These are phyloP conservation scores for Cladophialophora psammophila DNA, from an alignment of 2,329 filamentous ascomycete species.

Conservation along the genomic window DNA sequence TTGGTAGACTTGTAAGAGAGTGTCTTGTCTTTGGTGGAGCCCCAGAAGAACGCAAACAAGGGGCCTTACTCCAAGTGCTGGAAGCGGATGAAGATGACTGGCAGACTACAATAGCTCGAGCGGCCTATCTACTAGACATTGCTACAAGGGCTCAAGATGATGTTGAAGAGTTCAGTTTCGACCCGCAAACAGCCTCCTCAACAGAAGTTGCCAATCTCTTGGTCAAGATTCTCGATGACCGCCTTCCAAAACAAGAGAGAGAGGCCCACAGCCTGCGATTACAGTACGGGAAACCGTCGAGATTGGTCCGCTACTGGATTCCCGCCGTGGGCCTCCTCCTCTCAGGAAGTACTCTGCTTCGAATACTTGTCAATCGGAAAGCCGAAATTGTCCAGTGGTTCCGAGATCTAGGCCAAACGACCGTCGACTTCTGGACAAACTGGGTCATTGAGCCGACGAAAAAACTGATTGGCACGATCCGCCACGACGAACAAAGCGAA, in stretches of 20 bases:
- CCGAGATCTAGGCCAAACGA: slow-evolving; percentile 76
- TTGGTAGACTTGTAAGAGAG: slow-evolving; percentile 88
- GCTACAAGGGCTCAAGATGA: slow-evolving; percentile 25
- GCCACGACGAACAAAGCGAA: slow-evolving; percentile 89
- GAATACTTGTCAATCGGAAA: slow-evolving; percentile 75
- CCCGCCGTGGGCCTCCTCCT: slow-evolving; percentile 74
- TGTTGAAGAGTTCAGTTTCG: slow-evolving; percentile 14
- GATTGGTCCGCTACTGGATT: slow-evolving; percentile 85
- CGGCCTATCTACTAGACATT: slow-evolving; percentile 84
- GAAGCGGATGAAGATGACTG: slow-evolving; percentile 63
- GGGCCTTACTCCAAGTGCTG: slow-evolving; percentile 28
- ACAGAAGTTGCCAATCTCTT: slow-evolving; percentile 46
- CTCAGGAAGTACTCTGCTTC: slow-evolving; percentile 86
- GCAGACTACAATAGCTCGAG: slow-evolving; percentile 80
- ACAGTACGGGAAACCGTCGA: slow-evolving; percentile 77
- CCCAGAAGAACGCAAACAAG: slow-evolving; percentile 33
- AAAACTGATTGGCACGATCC: slow-evolving; percentile 87
- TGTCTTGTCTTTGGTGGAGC: slow-evolving; percentile 72
- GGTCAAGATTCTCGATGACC: slow-evolving; percentile 68
- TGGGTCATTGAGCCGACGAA: slow-evolving; percentile 89
- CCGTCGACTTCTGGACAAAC: slow-evolving; percentile 91
- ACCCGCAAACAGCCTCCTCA: slow-evolving; percentile 32
- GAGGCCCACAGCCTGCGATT: slow-evolving; percentile 64
- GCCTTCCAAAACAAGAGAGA: slow-evolving; percentile 71
- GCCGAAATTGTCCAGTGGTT: slow-evolving; percentile 84